A percentile compares a stretch with the other conserved stretches of the same genome.
Evolutionary conservation across 176 grass and related monocot genomes (phyloP).

Genomic region (Carex scoparia): DNA sequence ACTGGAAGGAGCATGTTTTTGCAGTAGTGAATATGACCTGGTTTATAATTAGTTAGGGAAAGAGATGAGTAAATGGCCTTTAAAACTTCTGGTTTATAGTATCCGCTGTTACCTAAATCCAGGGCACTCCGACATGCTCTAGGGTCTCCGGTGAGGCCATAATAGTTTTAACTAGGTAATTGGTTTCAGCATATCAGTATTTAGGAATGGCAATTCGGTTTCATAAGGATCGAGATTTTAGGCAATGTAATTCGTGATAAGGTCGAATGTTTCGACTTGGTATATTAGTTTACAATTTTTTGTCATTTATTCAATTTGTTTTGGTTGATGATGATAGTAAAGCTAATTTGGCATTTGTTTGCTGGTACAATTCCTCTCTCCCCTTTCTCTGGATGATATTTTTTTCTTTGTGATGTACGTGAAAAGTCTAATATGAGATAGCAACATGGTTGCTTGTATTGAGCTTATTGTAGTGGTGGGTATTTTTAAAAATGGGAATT

Average conservation of each 20-base stretch:
- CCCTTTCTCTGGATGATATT: neutral
- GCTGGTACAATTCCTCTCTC: neutral
- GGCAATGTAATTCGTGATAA: neutral
- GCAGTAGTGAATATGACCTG: slow-evolving; percentile 24
- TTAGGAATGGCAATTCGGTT: neutral
- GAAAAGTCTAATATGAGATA: slow-evolving; percentile 4
- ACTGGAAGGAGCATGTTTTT: slow-evolving; percentile 18
- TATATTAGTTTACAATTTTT: slow-evolving; percentile 11
- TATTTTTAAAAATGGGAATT: neutral
- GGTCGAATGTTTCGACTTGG: slow-evolving; percentile 5
- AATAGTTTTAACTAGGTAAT: slow-evolving; percentile 8
- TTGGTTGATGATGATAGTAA: slow-evolving; percentile 2
- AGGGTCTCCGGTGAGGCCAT: neutral
- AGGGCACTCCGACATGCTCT: slow-evolving; percentile 29
- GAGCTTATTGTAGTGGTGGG: neutral
- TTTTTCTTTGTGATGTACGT: neutral
- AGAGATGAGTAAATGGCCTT: neutral
- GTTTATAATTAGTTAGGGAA: neutral
- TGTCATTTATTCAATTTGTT: neutral
- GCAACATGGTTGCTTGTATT: slow-evolving; percentile 10
- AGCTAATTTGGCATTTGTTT: neutral
- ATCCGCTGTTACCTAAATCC: neutral
- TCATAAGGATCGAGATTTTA: neutral
- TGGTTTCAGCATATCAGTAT: neutral
- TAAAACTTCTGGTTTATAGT: slow-evolving; percentile 1